phyloP scores from a whole-genome alignment of 805 yeast species.

The Barnettozyma pratensis region DNA sequence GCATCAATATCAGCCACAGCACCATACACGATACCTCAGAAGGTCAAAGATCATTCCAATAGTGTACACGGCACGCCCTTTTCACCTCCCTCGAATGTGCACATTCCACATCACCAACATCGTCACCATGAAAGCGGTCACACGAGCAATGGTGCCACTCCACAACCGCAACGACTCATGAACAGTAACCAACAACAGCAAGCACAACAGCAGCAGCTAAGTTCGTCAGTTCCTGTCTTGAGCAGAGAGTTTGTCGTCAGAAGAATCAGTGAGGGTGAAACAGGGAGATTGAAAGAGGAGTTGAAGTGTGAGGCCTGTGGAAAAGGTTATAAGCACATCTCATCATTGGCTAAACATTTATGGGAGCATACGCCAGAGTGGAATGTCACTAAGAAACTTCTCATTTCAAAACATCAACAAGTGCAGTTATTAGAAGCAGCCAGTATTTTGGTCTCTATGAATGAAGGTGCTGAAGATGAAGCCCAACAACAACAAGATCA shows the following conservation, averaged over 20 bases:
- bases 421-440: conserved; percentile 25
- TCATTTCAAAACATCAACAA: conserved; percentile 41
- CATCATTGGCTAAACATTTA: conserved; percentile 80
- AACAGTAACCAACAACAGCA: conserved; percentile 5
- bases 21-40: conserved; percentile 33
- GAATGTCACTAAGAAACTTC: conserved; percentile 76
- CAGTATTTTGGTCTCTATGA: conserved; percentile 22
- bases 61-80: conserved; percentile 11
- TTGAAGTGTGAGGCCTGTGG: conserved; percentile 89
- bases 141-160: conserved; percentile 2
- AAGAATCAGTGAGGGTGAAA: conserved; percentile 80
- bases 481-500: neutral
- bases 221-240: conserved; percentile 35
- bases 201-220: conserved; percentile 10
- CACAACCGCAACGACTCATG: neutral
- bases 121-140: conserved; percentile 3
- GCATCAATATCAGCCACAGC: conserved; percentile 32
- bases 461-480: conserved; percentile 11
- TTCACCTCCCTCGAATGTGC: conserved; percentile 19
- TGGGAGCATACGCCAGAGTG: conserved; percentile 97
- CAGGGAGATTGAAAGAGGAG: conserved; percentile 79
- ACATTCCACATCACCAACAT: conserved; percentile 14
- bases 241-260: conserved; percentile 72
- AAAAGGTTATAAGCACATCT: conserved; percentile 83
- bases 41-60: conserved; percentile 1